Evolutionary conservation across 1,284 basidiomycete genomes (phyloP), one percentile per base, ranked within the genome.

Genomic region (Trametes sp.): DNA sequence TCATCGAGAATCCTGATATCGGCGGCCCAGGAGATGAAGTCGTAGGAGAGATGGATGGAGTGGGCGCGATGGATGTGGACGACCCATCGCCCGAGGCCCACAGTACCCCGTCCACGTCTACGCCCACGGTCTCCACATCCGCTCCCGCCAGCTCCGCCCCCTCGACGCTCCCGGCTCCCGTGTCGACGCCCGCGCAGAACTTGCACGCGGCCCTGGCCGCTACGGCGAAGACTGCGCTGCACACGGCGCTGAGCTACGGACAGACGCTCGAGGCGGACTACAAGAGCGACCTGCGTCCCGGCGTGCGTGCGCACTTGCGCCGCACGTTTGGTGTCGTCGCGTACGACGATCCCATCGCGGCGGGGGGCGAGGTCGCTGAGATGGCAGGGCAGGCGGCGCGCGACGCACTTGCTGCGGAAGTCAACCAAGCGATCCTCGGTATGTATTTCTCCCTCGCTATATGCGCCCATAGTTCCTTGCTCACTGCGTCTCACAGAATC

Each of bases 351-450:
- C 93, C 92, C 24, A 74, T 85, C 62, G 82, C 81, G 59, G 88
- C 84, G 21, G 84, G 87, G 10, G 87, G 87, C 7, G 81, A 85
- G 52, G 82, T 87, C 21, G 84, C 86, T 16, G 85, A 86, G 68
- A 83, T 92, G 33, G 89, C 85, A 13, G 86, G 90, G 36, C 84
- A 87, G 66, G 84, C 84, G 48, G 86, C 91, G 41, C 81, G 90
- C 62, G 81, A 84, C 48, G 76, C 79, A 26, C 80, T 95, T 52
- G 92, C 92, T 24, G 87, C 86, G 60, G 91, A 93, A 76, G 76
- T 94, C 44, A 95, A 95, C 67, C 83, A 87, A 73, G 91, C 88
- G 24, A 93, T 95, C 62, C 78, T 95, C 56, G 89, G 92, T 94
- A 69, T 63, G 90, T 78, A 49, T 51, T 57, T 50, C 7, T 4